These are phyloP conservation scores for Passalora sequoiae DNA, from an alignment of 2,329 filamentous ascomycete species.

Conservation along the genomic window DNA sequence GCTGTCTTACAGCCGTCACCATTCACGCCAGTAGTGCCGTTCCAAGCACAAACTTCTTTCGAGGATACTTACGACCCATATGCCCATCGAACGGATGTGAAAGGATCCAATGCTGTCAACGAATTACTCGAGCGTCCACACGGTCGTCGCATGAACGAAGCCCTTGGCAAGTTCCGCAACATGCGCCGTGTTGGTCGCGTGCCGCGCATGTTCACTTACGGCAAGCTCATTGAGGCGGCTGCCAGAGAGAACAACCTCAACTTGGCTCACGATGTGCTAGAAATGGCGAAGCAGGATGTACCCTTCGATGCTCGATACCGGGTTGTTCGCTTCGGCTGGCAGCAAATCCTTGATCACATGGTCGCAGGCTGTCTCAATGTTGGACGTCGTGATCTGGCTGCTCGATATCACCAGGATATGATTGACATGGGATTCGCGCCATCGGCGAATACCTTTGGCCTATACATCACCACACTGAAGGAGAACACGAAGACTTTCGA, in stretches of 20 bases:
- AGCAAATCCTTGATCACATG: conserved; percentile 93
- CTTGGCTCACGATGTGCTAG: conserved; percentile 77
- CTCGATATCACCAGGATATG: conserved; percentile 85
- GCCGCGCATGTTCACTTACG: conserved; percentile 92
- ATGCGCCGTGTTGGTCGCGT: conserved; percentile 89
- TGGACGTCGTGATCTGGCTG: conserved; percentile 73
- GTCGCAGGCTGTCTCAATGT: conserved; percentile 82
- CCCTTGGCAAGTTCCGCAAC: conserved; percentile 78
- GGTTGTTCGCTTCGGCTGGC: conserved; percentile 90
- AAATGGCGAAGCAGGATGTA: conserved; percentile 83
- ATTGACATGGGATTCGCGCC: conserved; percentile 85
- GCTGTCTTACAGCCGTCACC: conserved; percentile 46
- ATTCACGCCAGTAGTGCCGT: conserved; percentile 41
- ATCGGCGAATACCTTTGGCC: conserved; percentile 93
- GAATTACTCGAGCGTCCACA: conserved; percentile 80
- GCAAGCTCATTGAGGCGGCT: conserved; percentile 86
- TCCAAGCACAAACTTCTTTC: conserved; percentile 53
- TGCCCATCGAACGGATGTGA: conserved; percentile 83
- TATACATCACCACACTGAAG: conserved; percentile 99
- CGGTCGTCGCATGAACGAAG: conserved; percentile 68
- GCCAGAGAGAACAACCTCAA: conserved; percentile 80
- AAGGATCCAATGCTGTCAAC: conserved; percentile 83
- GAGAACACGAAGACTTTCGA: conserved; percentile 97
- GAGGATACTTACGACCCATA: conserved; percentile 91
- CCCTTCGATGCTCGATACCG: conserved; percentile 79